Evolutionary conservation across 1,284 basidiomycete genomes (phyloP).

Genomic region (Ustilago tritici): DNA sequence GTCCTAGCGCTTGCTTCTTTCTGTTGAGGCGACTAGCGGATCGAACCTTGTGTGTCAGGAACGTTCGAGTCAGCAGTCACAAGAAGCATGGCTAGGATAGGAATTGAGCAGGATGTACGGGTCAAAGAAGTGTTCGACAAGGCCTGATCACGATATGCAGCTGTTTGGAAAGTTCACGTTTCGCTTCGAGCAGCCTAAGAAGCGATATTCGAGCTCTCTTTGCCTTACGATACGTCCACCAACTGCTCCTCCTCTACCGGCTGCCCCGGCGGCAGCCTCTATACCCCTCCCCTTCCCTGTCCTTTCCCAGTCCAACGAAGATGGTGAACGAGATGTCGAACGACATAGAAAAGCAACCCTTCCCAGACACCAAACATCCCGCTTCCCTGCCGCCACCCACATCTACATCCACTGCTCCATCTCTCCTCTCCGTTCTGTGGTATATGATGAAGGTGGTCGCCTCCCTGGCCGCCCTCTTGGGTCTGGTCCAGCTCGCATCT

Average conservation of each 20-base stretch:
- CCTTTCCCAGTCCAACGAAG: neutral
- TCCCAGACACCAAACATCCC: neutral
- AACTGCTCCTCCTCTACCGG: neutral
- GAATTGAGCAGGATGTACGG: too few relatives aligned
- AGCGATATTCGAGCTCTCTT: neutral
- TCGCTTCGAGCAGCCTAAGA: constrained; percentile 6
- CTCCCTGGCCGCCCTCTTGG: constrained; percentile 23
- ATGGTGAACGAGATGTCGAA: constrained; percentile 29
- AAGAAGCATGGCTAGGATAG: neutral
- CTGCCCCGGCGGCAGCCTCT: constrained; percentile 11
- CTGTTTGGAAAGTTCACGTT: constrained; percentile 1
- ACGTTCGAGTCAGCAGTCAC: neutral
- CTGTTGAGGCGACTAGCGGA: neutral
- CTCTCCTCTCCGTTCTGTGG: constrained; percentile 7
- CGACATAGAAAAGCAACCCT: constrained; percentile 44
- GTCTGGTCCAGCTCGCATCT: constrained; percentile 21
- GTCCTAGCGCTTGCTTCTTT: neutral
- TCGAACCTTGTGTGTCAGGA: neutral
- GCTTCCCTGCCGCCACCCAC: neutral
- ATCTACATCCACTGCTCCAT: constrained; percentile 1
- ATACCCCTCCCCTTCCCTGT: neutral
- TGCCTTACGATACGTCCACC: constrained; percentile 5
- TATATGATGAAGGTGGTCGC: constrained; percentile 43
- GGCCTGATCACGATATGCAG: constrained; percentile 8
- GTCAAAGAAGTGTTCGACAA: too few relatives aligned